Conservation (phyloP, 1,284 basidiomycete genomes). For the Heterobasidion occidentale region DNA sequence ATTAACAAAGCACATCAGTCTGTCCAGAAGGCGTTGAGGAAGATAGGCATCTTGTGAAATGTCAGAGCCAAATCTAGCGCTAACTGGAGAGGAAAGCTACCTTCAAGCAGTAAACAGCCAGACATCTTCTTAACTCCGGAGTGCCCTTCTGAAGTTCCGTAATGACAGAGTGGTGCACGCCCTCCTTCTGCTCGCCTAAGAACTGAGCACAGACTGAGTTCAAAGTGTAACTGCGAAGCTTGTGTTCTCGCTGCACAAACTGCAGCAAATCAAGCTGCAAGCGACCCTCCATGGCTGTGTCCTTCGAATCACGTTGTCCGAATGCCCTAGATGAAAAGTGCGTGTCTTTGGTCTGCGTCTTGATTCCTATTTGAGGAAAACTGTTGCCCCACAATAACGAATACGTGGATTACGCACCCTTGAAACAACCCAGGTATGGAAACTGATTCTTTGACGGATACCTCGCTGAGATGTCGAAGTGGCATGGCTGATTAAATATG, state of each 20-base stretch:
- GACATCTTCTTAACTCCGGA: slow-evolving; percentile 78
- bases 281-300: slow-evolving; percentile 82
- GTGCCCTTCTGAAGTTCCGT: slow-evolving; percentile 95
- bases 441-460: slow-evolving; percentile 38
- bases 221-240: slow-evolving; percentile 89
- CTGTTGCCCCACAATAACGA: neutral
- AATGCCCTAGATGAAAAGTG: slow-evolving; percentile 97
- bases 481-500: no score
- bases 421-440: slow-evolving; percentile 72
- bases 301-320: slow-evolving; percentile 91
- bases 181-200: slow-evolving; percentile 94
- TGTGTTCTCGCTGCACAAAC: slow-evolving; percentile 96
- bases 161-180: slow-evolving; percentile 95
- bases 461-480: no score
- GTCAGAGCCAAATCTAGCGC: neutral
- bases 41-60: slow-evolving; percentile 82
- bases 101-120: slow-evolving; percentile 96
- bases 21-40: slow-evolving; percentile 89
- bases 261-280: slow-evolving; percentile 91
- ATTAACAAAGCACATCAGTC: slow-evolving; percentile 96
- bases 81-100: slow-evolving; percentile 29
- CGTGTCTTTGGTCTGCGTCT: slow-evolving; percentile 79
- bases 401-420: slow-evolving; percentile 37
- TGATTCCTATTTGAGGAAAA: slow-evolving; percentile 40
- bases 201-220: slow-evolving; percentile 96